Evolutionary conservation across 805 yeast species (phyloP).

Genomic region (Saturnispora mendoncae): DNA sequence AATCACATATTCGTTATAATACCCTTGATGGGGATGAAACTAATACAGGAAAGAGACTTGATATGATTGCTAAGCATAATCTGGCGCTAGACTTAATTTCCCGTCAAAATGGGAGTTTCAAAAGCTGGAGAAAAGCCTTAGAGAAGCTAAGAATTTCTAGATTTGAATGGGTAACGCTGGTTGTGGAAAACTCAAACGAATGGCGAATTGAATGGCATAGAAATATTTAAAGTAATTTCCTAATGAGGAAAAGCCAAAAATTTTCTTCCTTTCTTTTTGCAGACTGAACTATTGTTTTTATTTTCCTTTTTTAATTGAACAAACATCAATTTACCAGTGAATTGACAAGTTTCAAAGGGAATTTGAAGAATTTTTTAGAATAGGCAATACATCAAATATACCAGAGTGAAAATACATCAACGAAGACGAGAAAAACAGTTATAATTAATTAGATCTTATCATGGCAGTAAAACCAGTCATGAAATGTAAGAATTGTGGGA

Average conservation of each 20-base stretch:
- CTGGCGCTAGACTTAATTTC: background rate
- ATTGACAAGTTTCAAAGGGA: no score
- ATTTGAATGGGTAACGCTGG: background rate
- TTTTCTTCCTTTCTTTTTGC: no score
- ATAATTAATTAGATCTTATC: background rate
- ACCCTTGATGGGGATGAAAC: slow-evolving; percentile 13
- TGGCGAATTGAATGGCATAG: slow-evolving; percentile 1
- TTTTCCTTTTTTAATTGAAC: no score
- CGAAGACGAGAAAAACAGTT: no score
- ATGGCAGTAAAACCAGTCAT: slow-evolving; percentile 9
- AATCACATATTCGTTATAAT: background rate
- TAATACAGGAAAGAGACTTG: slow-evolving; percentile 12
- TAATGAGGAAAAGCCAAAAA: no score
- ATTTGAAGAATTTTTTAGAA: no score
- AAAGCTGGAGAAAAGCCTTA: slow-evolving; percentile 2
- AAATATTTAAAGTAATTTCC: no score
- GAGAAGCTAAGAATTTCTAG: slow-evolving; percentile 3
- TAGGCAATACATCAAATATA: no score
- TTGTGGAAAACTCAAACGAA: background rate
- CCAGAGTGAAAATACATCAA: background rate
- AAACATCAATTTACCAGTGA: no score
- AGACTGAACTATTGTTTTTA: no score
- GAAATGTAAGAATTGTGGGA: slow-evolving; percentile 38
- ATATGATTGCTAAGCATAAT: slow-evolving; percentile 4
- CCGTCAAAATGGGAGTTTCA: background rate